phyloP scores from a whole-genome alignment of 208 protist genomes.

The Crithidia expoeki region DNA sequence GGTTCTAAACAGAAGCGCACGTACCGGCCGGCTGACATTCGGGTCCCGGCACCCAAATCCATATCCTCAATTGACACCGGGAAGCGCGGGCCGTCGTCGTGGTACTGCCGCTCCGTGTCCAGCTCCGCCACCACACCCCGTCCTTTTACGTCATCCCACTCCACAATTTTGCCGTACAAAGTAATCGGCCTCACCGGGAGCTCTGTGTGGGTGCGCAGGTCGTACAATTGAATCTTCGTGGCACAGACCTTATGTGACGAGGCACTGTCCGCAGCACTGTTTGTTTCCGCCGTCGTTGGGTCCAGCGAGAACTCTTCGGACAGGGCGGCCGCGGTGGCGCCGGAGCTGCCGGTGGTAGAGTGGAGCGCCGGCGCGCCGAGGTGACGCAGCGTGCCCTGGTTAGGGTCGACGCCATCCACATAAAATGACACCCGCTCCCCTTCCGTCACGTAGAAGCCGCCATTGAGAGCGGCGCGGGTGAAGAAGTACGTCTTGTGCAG shows the following conservation, averaged over 20 bases:
- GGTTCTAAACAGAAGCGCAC: slow-evolving; percentile 72
- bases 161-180: slow-evolving; percentile 55
- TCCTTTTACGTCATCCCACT: slow-evolving; percentile 55
- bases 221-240: not conserved
- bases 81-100: slow-evolving; percentile 67
- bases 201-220: slow-evolving; percentile 39
- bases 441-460: slow-evolving; percentile 76
- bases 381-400: slow-evolving; percentile 9
- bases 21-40: slow-evolving; percentile 50
- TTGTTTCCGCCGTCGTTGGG: not conserved
- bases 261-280: not conserved
- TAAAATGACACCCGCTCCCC: slow-evolving; percentile 76
- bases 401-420: not conserved
- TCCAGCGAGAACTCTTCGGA: slow-evolving; percentile 14
- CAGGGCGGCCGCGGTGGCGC: not conserved
- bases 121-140: slow-evolving; percentile 69
- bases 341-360: not conserved
- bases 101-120: slow-evolving; percentile 50
- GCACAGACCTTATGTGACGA: not conserved
- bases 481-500: slow-evolving; percentile 63
- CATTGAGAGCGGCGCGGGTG: slow-evolving; percentile 49
- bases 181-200: slow-evolving; percentile 45
- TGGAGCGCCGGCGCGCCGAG: slow-evolving; percentile 2
- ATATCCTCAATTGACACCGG: slow-evolving; percentile 49
- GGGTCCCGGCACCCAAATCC: slow-evolving; percentile 39